phyloP scores from a whole-genome alignment of 306 rosid genomes.

The Casuarina equisetifolia region DNA sequence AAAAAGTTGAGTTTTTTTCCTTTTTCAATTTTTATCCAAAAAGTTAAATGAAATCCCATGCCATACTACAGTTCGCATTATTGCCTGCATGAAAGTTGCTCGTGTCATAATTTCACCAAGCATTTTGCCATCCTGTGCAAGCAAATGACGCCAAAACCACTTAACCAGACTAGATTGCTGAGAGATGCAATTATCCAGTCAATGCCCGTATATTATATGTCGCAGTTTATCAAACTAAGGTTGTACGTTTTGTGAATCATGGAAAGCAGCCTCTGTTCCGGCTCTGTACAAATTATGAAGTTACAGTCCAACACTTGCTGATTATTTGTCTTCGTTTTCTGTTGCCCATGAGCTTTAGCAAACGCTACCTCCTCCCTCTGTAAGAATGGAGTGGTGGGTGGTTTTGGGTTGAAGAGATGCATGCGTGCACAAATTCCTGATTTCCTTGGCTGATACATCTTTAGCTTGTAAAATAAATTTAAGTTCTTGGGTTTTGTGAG shows the following conservation, averaged over 20 bases:
- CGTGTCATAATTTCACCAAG: not conserved
- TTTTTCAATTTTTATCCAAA: slow-evolving; percentile 5
- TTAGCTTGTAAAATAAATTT: not conserved
- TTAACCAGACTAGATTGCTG: slow-evolving; percentile 15
- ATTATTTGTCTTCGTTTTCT: not conserved
- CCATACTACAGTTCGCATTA: not conserved
- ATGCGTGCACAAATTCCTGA: no score
- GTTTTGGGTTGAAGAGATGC: not conserved
- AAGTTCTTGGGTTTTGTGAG: not conserved
- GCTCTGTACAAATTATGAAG: not conserved
- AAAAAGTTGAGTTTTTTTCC: slow-evolving; percentile 11
- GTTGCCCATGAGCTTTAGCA: not conserved
- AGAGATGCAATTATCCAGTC: slow-evolving; percentile 13
- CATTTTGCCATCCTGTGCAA: slow-evolving; percentile 19
- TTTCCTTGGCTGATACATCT: not conserved
- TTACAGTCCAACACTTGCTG: not conserved
- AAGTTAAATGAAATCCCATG: not conserved
- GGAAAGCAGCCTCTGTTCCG: not conserved
- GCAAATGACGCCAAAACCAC: slow-evolving; percentile 13
- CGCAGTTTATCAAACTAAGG: slow-evolving; percentile 4
- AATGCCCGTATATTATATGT: slow-evolving; percentile 13
- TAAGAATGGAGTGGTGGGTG: not conserved
- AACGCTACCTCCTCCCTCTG: not conserved
- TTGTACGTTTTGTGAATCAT: not conserved
- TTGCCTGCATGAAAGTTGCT: slow-evolving; percentile 7